Evolutionary conservation across 495 filamentous ascomycete species (phyloP).

Genomic region (Penicillium longicatenatum): DNA sequence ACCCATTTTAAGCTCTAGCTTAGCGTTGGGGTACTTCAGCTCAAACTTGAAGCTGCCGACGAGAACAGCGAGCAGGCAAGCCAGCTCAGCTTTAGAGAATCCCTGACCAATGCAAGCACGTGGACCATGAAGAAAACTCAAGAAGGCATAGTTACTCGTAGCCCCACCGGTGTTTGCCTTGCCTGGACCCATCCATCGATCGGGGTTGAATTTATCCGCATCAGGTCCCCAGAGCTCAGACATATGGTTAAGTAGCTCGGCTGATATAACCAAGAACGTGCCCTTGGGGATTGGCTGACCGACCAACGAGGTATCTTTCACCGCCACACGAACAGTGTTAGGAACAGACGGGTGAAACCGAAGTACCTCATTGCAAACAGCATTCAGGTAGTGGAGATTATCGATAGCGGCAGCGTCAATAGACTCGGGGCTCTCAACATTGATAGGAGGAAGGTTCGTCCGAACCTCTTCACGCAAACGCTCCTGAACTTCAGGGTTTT

Average conservation of each 20-base stretch:
- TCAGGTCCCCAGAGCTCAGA: constrained; percentile 80
- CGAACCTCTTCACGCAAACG: constrained; percentile 64
- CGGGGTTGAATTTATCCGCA: constrained; percentile 77
- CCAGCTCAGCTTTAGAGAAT: constrained; percentile 85
- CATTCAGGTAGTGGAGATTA: constrained; percentile 59
- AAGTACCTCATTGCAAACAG: constrained; percentile 61
- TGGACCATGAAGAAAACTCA: constrained; percentile 84
- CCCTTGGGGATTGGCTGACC: constrained; percentile 57
- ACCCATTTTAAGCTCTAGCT: constrained; percentile 58
- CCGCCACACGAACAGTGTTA: constrained; percentile 63
- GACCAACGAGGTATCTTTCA: constrained; percentile 62
- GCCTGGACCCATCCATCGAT: constrained; percentile 69
- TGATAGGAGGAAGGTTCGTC: constrained; percentile 60
- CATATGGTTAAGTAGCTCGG: constrained; percentile 68
- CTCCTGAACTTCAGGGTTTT: constrained; percentile 57
- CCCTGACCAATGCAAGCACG: constrained; percentile 77
- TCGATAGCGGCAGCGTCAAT: constrained; percentile 58
- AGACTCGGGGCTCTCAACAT: constrained; percentile 35
- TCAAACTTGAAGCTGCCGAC: constrained; percentile 71
- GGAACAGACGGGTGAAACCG: constrained; percentile 62
- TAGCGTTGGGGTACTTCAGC: constrained; percentile 58
- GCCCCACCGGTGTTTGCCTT: constrained; percentile 54
- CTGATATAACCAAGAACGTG: constrained; percentile 51
- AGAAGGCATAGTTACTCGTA: constrained; percentile 68
- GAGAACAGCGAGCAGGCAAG: constrained; percentile 73